Base-by-base conservation (phyloP, 306 rosid species). In the Fagus crenata region DNA sequence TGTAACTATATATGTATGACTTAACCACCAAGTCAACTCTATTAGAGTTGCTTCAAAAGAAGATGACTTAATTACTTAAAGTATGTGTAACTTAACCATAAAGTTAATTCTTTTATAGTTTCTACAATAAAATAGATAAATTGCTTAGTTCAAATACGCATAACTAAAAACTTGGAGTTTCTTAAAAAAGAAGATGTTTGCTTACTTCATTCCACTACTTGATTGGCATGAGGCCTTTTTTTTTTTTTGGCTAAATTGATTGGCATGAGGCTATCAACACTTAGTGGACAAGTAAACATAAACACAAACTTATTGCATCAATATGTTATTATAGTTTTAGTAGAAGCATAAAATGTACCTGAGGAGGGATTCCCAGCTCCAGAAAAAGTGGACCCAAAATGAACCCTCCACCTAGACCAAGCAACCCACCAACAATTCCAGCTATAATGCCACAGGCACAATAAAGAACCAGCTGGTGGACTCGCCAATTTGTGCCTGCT, bases 361-460 rank as follows among this genome's bases (percentile, higher is more conserved):
- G 97, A 85, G 99, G 97, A 18, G 96, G 99, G 39, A 90, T 81
- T 72, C 99, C 99, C 0, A 95, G 87, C 85, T 95, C 99, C 51
- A 95, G 81, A 81, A 95, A 95, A 51, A 95, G 84, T 4, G 97
- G 97, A 18, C 99, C 99, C 97, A 92, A 92, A 77, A 95, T 82
- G 22, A 91, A 95, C 43, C 99, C 99, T 56, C 99, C 99, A 54
- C 99, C 99, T 7, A 95, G 87, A 54, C 99, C 99, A 6, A 95
- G 90, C 90, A 95, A 54, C 46, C 99, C 99, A 31, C 97, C 98
- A 22, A 92, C 93, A 7, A 92, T 0, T 33, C 99, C 99, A 3
- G 99, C 99, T 40, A 93, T 7, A 22, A 95, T 0, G 6, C 97
- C 97, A 75, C 83, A 86, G 70, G 80, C 18, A 72, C 91, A 89